Base-by-base conservation (phyloP, 106 monocot genomes). In the Dendrobium nobile region DNA sequence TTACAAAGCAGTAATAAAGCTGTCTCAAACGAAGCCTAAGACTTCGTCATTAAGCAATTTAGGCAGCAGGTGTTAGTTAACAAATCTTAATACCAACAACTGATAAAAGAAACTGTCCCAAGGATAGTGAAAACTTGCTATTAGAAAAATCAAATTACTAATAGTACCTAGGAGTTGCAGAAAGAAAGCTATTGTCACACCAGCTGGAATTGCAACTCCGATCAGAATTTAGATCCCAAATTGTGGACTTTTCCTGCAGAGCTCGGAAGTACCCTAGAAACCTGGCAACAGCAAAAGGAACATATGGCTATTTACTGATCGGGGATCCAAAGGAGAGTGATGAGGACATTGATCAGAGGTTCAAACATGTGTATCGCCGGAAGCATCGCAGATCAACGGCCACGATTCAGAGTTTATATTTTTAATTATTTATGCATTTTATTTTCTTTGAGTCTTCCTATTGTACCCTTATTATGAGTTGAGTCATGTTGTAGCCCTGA, bases 211-310 rank as follows among this genome's bases (percentile, higher is more conserved):
- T 88, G 85, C 84, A 93, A 80, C 90, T 77, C 47, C 91, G 90
- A 79, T 91, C 92, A 13, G 87, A 85, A 47, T 88, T 84, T 43
- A 96, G 82, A 40, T 92, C 93, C 93, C 93, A 96, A 51, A 92
- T 78, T 67, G 90, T 86, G 67, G 89, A 84, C 84, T 89, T 93
- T 51, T 78, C 92, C 42, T 82, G 87, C 79, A 92, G 88, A 9
- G 93, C 92, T 80, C 90, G 96, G 81, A 90, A 93, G 80, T 96
- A 82, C 68, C 96, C 96, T 17, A 96, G 85, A 78, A 96, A 96
- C 65, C 96, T 96, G 82, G 56, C 87, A 47, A 8, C 44, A 41
- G 59, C 41, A 58, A 67, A 26, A 24, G 54, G 68, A 72, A 27
- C 22, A 24, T 68, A 67, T 15, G 19, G n/a, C 43, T 67, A 78